Evolutionary conservation across 2,329 filamentous ascomycete genomes (phyloP).

Genomic region (Aspergillus sojae): DNA sequence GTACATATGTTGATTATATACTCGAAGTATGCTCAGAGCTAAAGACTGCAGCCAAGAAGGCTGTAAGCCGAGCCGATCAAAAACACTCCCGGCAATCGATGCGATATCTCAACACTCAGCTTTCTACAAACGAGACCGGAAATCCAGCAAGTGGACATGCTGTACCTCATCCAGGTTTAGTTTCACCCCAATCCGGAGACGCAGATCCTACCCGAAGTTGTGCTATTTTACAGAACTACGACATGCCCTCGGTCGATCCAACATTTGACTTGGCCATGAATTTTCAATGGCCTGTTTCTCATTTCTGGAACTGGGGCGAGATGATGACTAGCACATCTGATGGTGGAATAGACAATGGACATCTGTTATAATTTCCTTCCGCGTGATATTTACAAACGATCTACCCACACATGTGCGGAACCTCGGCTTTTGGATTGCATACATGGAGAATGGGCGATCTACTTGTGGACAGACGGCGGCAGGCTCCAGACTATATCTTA

Average conservation of each 20-base stretch:
- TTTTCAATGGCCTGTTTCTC: conserved; percentile 12
- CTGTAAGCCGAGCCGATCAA: background rate
- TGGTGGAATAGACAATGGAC: background rate
- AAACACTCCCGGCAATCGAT: background rate
- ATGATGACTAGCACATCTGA: background rate
- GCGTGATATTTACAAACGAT: background rate
- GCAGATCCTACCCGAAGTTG: background rate
- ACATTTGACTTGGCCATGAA: conserved; percentile 2
- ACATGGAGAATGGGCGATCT: background rate
- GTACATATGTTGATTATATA: conserved; percentile 20
- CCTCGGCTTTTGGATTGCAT: background rate
- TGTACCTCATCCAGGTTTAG: too few species aligned
- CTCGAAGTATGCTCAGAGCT: conserved; percentile 17
- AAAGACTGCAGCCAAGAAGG: conserved; percentile 9
- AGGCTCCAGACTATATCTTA: background rate
- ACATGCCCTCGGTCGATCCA: background rate
- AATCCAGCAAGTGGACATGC: background rate
- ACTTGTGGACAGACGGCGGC: background rate
- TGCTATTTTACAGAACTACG: background rate
- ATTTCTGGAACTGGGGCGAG: conserved; percentile 20
- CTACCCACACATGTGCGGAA: background rate
- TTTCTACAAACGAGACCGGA: background rate
- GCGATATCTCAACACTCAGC: background rate
- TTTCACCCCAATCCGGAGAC: background rate
- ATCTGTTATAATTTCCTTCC: background rate